A percentile compares a stretch with the other conserved stretches of the same genome.
Conservation (phyloP, 2,329 filamentous ascomycete genomes). For the Diaporthe ilicicola region DNA sequence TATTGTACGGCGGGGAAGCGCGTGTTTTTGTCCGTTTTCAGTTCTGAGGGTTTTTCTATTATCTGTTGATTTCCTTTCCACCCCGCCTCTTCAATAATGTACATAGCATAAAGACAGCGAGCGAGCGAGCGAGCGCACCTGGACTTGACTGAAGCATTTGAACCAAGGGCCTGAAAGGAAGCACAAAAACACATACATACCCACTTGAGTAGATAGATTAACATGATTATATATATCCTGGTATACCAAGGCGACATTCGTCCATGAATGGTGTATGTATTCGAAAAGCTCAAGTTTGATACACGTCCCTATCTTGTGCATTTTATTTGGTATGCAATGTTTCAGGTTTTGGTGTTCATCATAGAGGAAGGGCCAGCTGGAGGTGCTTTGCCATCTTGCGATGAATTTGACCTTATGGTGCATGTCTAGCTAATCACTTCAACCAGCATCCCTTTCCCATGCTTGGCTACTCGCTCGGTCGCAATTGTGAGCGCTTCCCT, state of each 20-base stretch:
- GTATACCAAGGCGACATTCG: too few relatives aligned
- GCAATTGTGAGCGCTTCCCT: not conserved
- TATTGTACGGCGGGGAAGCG: not conserved
- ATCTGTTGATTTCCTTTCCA: not conserved
- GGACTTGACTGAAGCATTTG: constrained; percentile 26
- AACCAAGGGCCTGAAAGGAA: not conserved
- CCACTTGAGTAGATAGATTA: constrained; percentile 19
- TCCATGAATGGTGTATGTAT: not conserved
- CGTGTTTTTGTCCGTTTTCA: not conserved
- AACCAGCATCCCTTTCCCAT: not conserved
- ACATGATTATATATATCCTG: not conserved
- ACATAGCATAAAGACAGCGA: constrained; percentile 9
- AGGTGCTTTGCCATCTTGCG: too few relatives aligned
- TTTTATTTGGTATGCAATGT: too few relatives aligned
- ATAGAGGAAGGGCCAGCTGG: too few relatives aligned
- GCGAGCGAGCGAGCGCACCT: constrained; percentile 24
- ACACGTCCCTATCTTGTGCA: too few relatives aligned
- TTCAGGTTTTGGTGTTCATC: too few relatives aligned
- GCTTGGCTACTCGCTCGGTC: not conserved
- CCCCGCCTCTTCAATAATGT: not conserved
- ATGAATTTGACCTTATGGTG: too few relatives aligned
- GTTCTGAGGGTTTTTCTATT: not conserved
- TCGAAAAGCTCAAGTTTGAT: too few relatives aligned
- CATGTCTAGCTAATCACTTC: too few relatives aligned
- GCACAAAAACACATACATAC: constrained; percentile 14